Base-by-base conservation (phyloP, 768 basidiomycete species). In the Exidia glandulosa region DNA sequence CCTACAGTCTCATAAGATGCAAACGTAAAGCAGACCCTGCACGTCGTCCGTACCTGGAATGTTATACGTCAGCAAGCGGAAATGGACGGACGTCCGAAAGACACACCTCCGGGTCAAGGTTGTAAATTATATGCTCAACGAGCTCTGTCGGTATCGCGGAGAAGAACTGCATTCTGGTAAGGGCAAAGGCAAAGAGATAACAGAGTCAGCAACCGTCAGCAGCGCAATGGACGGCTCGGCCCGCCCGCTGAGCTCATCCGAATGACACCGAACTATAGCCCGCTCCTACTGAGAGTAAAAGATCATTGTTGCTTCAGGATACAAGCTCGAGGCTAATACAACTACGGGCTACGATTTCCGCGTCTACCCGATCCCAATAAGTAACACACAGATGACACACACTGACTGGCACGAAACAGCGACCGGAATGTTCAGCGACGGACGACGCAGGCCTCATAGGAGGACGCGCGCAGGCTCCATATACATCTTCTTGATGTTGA, bases 401-500 rank as follows among this genome's bases (percentile, higher is more conserved):
- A n/a, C n/a, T n/a, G n/a, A n/a, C n/a, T n/a, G n/a, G n/a, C n/a
- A n/a, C n/a, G n/a, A n/a, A n/a, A n/a, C n/a, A n/a, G n/a, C n/a
- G n/a, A 57, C 41, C 14, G 2, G 9, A 36, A 57, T 36, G 29
- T 19, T 16, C 57, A 30, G 5, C 14, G 9, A 45, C 57, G 33
- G n/a, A 19, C n/a, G 9, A 30, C 36, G 32, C 19, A 27, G 45
- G 50, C 16, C 23, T 68, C 57, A 73, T 14, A 71, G 65, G 60
- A 73, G 61, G 13, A 72, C 67, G 65, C 63, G 70, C 23, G 61
- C 61, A 52, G 68, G 66, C 58, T 74, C 70, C 60, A 75, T 56
- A 36, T 71, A 68, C 14, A 61, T 65, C 30, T 67, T 68, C 74
- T 90, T 92, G 52, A 94, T 82, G 57, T 78, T 78, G 67, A 89